Evolutionary conservation across 208 protist species (phyloP), one percentile per base, ranked within the genome.

Genomic region (Crithidia thermophila): DNA sequence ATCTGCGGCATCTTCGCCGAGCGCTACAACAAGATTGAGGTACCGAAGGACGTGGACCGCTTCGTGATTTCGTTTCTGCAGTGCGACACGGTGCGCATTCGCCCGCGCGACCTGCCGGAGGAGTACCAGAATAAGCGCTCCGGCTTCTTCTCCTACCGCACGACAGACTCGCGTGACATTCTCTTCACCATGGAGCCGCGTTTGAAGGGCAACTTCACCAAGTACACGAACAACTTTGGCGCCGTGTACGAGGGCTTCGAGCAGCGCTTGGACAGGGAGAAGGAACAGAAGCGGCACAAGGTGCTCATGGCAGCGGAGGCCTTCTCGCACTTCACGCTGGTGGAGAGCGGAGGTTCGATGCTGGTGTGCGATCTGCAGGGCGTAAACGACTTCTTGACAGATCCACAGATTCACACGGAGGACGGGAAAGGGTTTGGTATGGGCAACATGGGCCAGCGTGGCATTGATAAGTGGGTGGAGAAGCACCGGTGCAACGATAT

Each of bases 181-280:
- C 31, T 91, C 57, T 90, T 95, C 51, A 73, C 87, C 23, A 95
- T 95, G 85, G 87, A 95, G 72, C 87, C 87, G 37, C 89, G 87
- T 53, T 72, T 95, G 14, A 71, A 67, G 23, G 90, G 90, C 2
- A 69, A 85, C 63, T 95, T 91, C 60, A 93, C 87, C 46, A 95
- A 95, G 79, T 92, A 95, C 72, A 95, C 90, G 65, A 92, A 74
- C 67, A 95, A 95, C 72, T 92, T 83, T 62, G 90, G 90, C 33
- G 75, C 74, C 49, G 77, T 75, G 11, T 95, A 93, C 25, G 74
- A 91, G 42, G 87, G 91, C 46, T 90, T 87, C 56, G 77, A 85
- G 60, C 64, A 63, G 28, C 67, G 53, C 11, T 67, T 79, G n/a
- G 88, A 73, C 9, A 34, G 43, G 1, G 46, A 66, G 31, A 70